Conservation (phyloP, 148 eudicot genomes). For the Amaranthus palmeri region DNA sequence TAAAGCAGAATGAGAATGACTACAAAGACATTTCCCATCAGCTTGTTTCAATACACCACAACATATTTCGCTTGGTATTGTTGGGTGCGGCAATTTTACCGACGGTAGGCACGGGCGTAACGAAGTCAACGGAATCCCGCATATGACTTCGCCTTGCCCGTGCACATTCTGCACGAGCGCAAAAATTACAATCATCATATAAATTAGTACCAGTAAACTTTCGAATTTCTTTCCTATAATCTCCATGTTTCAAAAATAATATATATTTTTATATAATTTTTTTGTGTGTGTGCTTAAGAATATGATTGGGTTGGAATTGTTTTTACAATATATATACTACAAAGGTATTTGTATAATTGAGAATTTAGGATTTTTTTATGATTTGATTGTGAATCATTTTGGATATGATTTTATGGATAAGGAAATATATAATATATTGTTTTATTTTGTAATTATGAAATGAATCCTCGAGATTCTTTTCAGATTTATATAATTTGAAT, state of each 20-base stretch:
- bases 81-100: constrained; percentile 10
- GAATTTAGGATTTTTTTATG: neutral
- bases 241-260: neutral
- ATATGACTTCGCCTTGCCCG: neutral
- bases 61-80: constrained; percentile 8
- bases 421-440: too few relatives aligned
- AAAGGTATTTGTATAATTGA: neutral
- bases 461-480: too few relatives aligned
- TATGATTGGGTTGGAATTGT: neutral
- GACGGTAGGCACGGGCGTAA: constrained; percentile 6
- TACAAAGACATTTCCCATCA: constrained; percentile 8
- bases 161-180: neutral
- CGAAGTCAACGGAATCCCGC: neutral
- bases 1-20: constrained; percentile 1
- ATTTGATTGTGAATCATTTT: too few relatives aligned
- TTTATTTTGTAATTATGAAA: too few relatives aligned
- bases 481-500: too few relatives aligned
- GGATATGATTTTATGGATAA: too few relatives aligned
- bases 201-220: constrained; percentile 4
- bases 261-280: neutral
- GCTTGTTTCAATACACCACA: neutral
- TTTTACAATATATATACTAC: neutral
- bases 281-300: neutral
- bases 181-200: neutral
- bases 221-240: neutral